phyloP scores from a whole-genome alignment of 2,329 filamentous ascomycete genomes.

The Penicillium glabrum region DNA sequence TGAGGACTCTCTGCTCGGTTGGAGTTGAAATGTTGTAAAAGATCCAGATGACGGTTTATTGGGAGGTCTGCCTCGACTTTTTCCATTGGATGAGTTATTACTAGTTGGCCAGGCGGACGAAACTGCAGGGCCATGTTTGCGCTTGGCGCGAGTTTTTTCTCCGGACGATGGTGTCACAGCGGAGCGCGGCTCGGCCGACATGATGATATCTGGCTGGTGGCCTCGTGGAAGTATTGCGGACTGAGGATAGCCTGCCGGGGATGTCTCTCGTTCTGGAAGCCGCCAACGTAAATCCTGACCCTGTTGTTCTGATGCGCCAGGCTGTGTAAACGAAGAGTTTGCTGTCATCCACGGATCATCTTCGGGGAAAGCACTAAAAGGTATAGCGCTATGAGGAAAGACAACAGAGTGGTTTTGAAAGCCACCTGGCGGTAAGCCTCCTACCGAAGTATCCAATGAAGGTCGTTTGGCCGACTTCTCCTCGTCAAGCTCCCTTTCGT shows the following conservation, averaged over 20 bases:
- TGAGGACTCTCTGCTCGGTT: slow-evolving; percentile 52
- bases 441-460: slow-evolving; percentile 57
- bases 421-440: slow-evolving; percentile 44
- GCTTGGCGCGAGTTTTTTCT: slow-evolving; percentile 44
- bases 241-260: slow-evolving; percentile 70
- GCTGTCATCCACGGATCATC: slow-evolving; percentile 43
- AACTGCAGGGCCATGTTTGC: slow-evolving; percentile 79
- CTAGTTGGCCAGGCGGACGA: slow-evolving; percentile 85
- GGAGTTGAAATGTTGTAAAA: slow-evolving; percentile 68
- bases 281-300: slow-evolving; percentile 45
- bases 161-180: slow-evolving; percentile 64
- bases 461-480: slow-evolving; percentile 58
- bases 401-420: slow-evolving; percentile 46
- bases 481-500: slow-evolving; percentile 61
- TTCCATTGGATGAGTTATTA: slow-evolving; percentile 62
- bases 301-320: slow-evolving; percentile 24
- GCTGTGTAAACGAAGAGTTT: slow-evolving; percentile 43
- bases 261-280: slow-evolving; percentile 57
- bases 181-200: slow-evolving; percentile 63
- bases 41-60: slow-evolving; percentile 67
- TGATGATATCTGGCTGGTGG: slow-evolving; percentile 31
- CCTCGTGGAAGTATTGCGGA: slow-evolving; percentile 69
- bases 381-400: slow-evolving; percentile 53
- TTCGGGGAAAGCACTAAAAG: slow-evolving; percentile 57
- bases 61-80: slow-evolving; percentile 76